Evolutionary conservation across 257 asterid genomes (phyloP), one percentile per base, ranked within the genome.

Genomic region (Echium plantagineum): DNA sequence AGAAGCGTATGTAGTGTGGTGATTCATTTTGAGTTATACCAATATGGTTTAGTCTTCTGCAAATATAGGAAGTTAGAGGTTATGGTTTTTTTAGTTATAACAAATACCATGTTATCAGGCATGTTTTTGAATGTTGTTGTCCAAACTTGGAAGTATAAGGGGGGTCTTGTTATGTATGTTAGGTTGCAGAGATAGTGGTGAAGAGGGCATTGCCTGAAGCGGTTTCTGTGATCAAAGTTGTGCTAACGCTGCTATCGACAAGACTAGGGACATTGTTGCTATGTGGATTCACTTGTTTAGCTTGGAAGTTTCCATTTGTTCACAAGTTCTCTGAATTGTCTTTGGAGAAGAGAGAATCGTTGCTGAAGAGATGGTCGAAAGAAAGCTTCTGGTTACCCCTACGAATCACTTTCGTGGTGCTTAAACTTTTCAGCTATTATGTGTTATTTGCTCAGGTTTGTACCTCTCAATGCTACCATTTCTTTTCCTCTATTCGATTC

Each of bases 231-330:
- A 72, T 88, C 63, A 71, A 71, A 51, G 12, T 82, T 52, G 84
- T 82, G 57, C 64, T 91, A 7, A 71, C 17, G 57, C 28, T 85
- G 30, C 69, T 90, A 21, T 85, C 94, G 18, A 83, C 78, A 51
- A 82, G 91, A 76, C 31, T 87, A 60, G 98, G 98, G n/a, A 85
- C 88, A 16, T 65, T 91, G 35, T 31, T 91, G 80, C 73, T 88
- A 6, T 88, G 96, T 71, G 98, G 98, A 31, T 47, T 24, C 55
- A 32, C 56, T 24, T 80, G 96, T 63, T 72, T 88, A 68, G 85
- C 72, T 46, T 66, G 80, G 76, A 76, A 75, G 20, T 83, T 87
- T 89, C 98, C 96, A 9, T 91, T 91, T 67, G 63, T 91, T 58
- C 85, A 67, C 57, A 83, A 55, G 19, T 91, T 91, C 64, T 57